These are phyloP conservation scores for Byssothecium circinans DNA, from an alignment of 2,329 filamentous ascomycete genomes.

Conservation along the genomic window DNA sequence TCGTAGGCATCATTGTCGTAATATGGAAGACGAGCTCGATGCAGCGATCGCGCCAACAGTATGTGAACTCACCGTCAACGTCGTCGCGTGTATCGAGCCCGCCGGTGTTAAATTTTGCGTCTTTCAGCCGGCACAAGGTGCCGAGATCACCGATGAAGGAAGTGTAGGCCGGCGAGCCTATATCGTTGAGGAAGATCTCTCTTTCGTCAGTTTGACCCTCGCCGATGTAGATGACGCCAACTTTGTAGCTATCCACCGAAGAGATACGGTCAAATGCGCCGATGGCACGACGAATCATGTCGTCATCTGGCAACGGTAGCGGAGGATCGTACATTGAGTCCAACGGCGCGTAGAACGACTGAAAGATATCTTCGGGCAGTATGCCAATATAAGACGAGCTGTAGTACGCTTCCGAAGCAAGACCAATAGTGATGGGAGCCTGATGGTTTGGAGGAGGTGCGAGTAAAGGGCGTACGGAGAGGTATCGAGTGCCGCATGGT, in stretches of 20 bases:
- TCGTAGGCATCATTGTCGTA: slow-evolving; percentile 95
- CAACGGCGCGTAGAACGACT: slow-evolving; percentile 66
- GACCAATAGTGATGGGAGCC: slow-evolving; percentile 43
- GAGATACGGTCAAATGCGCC: slow-evolving; percentile 82
- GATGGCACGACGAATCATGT: slow-evolving; percentile 72
- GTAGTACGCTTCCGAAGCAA: slow-evolving; percentile 46
- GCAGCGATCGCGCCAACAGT: slow-evolving; percentile 92
- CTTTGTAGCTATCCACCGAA: slow-evolving; percentile 91
- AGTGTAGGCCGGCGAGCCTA: slow-evolving; percentile 84
- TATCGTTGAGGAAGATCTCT: slow-evolving; percentile 84
- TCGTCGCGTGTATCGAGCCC: slow-evolving; percentile 79
- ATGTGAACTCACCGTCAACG: slow-evolving; percentile 82
- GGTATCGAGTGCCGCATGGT: slow-evolving; percentile 54
- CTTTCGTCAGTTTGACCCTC: slow-evolving; percentile 80
- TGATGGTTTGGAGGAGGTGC: slow-evolving; percentile 45
- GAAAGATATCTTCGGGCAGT: slow-evolving; percentile 72
- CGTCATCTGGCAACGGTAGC: slow-evolving; percentile 73
- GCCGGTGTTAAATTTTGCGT: slow-evolving; percentile 87
- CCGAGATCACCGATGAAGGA: slow-evolving; percentile 82
- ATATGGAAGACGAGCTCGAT: slow-evolving; percentile 96
- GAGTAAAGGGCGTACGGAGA: slow-evolving; percentile 42
- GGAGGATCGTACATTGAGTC: slow-evolving; percentile 57
- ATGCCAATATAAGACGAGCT: slow-evolving; percentile 60
- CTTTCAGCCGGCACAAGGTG: slow-evolving; percentile 76
- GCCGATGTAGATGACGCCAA: slow-evolving; percentile 91